Evolutionary conservation across 2,329 filamentous ascomycete species (phyloP).

Genomic region (Eurotiales sp.): DNA sequence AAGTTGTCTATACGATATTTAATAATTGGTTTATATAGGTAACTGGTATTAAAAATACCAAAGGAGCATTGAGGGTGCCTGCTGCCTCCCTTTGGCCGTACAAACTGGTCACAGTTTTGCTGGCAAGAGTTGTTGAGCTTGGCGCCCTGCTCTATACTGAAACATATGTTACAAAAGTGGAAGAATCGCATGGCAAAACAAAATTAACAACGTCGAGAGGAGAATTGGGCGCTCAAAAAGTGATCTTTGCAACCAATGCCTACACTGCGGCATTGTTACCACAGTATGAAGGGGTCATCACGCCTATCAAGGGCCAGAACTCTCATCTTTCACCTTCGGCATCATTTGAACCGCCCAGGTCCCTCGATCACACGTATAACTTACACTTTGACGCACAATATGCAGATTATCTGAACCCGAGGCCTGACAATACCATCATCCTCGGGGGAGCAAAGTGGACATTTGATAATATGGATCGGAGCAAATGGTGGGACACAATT

Average conservation of each 20-base stretch:
- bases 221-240: conserved; percentile 55
- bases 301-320: conserved; percentile 64
- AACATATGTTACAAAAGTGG: conserved; percentile 41
- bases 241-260: conserved; percentile 80
- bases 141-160: conserved; percentile 53
- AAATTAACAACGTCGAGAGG: conserved; percentile 65
- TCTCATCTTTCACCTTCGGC: conserved; percentile 29
- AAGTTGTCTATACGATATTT: conserved; percentile 22
- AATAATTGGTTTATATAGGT: conserved; percentile 23
- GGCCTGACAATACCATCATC: conserved; percentile 19
- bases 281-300: conserved; percentile 64
- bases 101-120: conserved; percentile 70
- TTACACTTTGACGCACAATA: conserved; percentile 56
- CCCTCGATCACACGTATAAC: conserved; percentile 51
- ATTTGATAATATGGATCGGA: neutral
- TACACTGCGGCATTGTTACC: conserved; percentile 77
- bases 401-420: conserved; percentile 65
- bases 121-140: conserved; percentile 56
- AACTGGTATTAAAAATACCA: conserved; percentile 36
- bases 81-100: conserved; percentile 57
- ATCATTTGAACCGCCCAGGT: conserved; percentile 20
- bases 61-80: conserved; percentile 29
- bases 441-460: neutral
- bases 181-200: conserved; percentile 45
- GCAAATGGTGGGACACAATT: neutral